phyloP scores from a whole-genome alignment of 768 basidiomycete genomes.

The Termitomyces sp. region DNA sequence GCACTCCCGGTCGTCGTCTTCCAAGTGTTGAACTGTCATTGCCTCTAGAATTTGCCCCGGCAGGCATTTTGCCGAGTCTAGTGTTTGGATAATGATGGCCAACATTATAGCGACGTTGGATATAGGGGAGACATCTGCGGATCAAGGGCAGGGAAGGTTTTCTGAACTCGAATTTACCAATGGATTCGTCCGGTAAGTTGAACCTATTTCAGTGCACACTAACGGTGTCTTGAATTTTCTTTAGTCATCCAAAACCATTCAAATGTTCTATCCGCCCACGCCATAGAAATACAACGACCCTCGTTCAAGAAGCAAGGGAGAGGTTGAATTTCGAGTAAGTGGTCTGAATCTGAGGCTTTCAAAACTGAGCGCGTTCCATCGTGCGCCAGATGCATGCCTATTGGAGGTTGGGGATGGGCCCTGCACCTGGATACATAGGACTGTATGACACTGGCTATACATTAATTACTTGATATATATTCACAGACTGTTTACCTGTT shows the following conservation, averaged over 20 bases:
- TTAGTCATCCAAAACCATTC: conserved; percentile 50
- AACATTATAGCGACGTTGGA: conserved; percentile 41
- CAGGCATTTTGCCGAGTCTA: conserved; percentile 44
- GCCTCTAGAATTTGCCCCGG: conserved; percentile 47
- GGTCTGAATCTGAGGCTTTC: not conserved
- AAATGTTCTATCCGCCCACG: conserved; percentile 42
- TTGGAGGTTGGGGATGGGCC: not conserved
- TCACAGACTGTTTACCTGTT: not conserved
- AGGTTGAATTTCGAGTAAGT: conserved; percentile 9
- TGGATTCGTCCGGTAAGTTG: conserved; percentile 43
- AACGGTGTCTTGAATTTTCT: not conserved
- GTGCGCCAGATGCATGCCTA: not conserved
- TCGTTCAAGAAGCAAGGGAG: conserved; percentile 25
- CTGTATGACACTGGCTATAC: not conserved
- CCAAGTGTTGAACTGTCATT: not conserved
- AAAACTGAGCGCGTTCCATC: not conserved
- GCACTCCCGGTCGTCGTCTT: not conserved
- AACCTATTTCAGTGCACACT: not conserved
- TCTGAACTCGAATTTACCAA: conserved; percentile 31
- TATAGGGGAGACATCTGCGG: conserved; percentile 36
- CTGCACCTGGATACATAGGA: not conserved
- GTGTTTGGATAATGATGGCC: conserved; percentile 41
- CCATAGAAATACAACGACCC: conserved; percentile 22
- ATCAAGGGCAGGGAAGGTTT: conserved; percentile 34
- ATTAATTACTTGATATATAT: not conserved